phyloP scores from a whole-genome alignment of 768 basidiomycete species.

The Tricholoma furcatifolium region DNA sequence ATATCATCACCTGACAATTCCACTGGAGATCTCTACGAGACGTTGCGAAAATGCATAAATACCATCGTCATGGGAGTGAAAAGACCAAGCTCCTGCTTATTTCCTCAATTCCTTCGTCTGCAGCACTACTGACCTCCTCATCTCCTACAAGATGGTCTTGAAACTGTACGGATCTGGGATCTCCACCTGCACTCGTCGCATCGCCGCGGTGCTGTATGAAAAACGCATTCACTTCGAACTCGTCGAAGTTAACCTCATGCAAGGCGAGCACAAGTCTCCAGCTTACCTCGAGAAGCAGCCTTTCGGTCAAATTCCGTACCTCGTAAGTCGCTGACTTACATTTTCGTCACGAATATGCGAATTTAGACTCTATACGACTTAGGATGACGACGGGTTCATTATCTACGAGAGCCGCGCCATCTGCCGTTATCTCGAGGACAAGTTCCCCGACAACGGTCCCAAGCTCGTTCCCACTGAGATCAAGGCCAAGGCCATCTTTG shows the following conservation, averaged over 20 bases:
- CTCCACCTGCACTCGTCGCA: slow-evolving; percentile 52
- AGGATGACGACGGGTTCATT: slow-evolving; percentile 57
- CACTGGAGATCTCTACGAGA: too few relatives aligned
- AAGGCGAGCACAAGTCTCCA: slow-evolving; percentile 46
- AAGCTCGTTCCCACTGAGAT: slow-evolving; percentile 49
- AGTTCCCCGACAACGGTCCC: slow-evolving; percentile 51
- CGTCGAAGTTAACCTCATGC: slow-evolving; percentile 38
- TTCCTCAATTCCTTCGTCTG: not conserved
- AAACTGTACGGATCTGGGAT: slow-evolving; percentile 35
- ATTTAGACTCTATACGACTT: not conserved
- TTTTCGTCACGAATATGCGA: not conserved
- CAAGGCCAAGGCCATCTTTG: slow-evolving; percentile 40
- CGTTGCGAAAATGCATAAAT: too few relatives aligned
- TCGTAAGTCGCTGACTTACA: slow-evolving; percentile 29
- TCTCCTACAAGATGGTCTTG: slow-evolving; percentile 33
- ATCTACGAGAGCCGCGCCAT: slow-evolving; percentile 67
- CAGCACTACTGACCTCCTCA: not conserved
- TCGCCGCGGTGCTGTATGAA: slow-evolving; percentile 52
- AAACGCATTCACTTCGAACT: slow-evolving; percentile 57
- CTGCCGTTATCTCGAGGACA: slow-evolving; percentile 52
- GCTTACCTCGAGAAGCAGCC: slow-evolving; percentile 52
- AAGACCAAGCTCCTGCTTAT: too few relatives aligned
- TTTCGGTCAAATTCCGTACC: slow-evolving; percentile 61
- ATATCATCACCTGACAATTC: too few relatives aligned
- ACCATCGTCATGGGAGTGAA: too few relatives aligned